Conservation (phyloP, 805 yeast genomes). For the Yarrowia porcina region DNA sequence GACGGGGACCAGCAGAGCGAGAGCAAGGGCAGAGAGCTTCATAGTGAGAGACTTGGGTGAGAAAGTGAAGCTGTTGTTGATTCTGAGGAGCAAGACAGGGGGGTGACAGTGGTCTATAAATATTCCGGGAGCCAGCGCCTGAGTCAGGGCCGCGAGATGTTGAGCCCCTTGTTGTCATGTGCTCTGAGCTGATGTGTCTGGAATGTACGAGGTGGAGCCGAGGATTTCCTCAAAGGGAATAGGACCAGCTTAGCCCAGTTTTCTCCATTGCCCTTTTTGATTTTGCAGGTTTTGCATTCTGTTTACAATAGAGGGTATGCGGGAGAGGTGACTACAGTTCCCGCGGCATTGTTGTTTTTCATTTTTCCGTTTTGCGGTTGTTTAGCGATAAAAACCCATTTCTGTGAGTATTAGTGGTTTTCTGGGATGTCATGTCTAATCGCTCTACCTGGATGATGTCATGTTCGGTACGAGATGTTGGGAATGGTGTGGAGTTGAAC, state of each 20-base stretch:
- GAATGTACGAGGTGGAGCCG: neutral
- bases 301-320: no score
- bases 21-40: neutral
- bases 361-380: no score
- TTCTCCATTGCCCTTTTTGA: neutral
- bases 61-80: neutral
- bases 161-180: neutral
- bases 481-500: neutral
- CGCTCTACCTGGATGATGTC: no score
- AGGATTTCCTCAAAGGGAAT: neutral
- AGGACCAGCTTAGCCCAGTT: neutral
- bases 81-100: neutral
- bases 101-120: neutral
- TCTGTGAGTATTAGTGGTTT: no score
- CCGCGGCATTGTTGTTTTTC: no score
- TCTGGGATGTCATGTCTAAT: no score
- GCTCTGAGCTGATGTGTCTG: neutral
- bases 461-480: neutral
- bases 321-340: no score
- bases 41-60: neutral
- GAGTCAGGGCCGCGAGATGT: neutral
- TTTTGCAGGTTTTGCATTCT: neutral
- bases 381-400: no score
- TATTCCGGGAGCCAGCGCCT: neutral
- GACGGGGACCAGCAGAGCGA: neutral